phyloP scores from a whole-genome alignment of 805 yeast species.

The Huiozyma naganishii region DNA sequence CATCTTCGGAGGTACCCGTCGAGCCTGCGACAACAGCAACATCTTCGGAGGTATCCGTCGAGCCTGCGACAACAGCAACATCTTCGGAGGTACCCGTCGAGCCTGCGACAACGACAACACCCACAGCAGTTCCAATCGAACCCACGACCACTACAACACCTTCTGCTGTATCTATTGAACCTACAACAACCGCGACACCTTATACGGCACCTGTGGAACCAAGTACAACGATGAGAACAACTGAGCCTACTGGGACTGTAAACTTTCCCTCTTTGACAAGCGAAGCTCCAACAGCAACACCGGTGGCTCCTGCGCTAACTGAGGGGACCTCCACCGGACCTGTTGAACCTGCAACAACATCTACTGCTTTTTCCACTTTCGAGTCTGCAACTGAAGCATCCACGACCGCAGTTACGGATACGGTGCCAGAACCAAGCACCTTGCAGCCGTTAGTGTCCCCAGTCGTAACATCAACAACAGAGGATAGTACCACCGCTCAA shows the following conservation, averaged over 20 bases:
- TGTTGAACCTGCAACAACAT: no score
- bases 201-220: background rate
- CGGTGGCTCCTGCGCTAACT: no score
- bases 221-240: background rate
- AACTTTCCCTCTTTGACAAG: no score
- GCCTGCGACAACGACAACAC: background rate
- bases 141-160: slow-evolving; percentile 1
- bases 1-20: background rate
- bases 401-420: no score
- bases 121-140: background rate
- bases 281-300: no score
- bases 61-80: background rate
- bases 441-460: no score
- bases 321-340: no score
- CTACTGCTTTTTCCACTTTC: no score
- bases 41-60: background rate
- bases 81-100: background rate
- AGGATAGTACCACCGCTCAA: background rate
- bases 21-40: background rate
- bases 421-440: no score
- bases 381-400: no score
- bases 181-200: slow-evolving; percentile 2
- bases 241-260: no score
- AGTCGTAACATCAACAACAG: no score
- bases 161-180: background rate